Evolutionary conservation across 2,329 filamentous ascomycete genomes (phyloP), one percentile per base, ranked within the genome.

Genomic region (Parastagonospora nodorum): DNA sequence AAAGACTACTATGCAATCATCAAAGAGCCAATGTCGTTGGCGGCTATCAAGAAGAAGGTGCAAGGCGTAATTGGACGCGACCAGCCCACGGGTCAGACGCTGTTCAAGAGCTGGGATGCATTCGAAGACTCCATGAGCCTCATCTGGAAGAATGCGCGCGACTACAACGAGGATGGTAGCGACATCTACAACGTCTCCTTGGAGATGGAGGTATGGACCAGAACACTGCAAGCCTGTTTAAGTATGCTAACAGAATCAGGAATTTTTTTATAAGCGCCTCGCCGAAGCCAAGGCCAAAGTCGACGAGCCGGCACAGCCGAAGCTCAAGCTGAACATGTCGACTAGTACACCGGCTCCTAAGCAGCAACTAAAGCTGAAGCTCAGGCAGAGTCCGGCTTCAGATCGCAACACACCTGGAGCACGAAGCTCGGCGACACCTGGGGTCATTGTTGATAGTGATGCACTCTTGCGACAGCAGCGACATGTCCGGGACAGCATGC

Each of bases 161-260:
- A 88, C 51, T 97, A 93, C 78, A 97, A 97, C 61, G 90, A 96
- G 72, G 92, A 96, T 67, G 89, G 88, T 4, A 96, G 92, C 66
- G 88, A 91, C 12, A 92, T 96, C 44, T 90, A 87, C 57, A 80
- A 84, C 16, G 79, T 94, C 53, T 90, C 91, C 0, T 84, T 86
- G 42, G 86, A 94, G 52, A 83, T 97, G 6, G 87, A 95, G 84
- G 90, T 90, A 77, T 45, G 74, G 61, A 9, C 8, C 31, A 14
- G 4, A 24, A 11, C 2, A 28, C n/a, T 35, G 2, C 16, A 16
- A 8, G 11, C 2, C 16, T 8, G 29, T 16, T 1, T 15, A 35
- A n/a, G 9, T 8, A 28, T 43, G 45, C 55, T 71, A 15, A 68
- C 48, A 63, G 30, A n/a, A 30, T 5, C 57, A 93, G 88, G 78